Percentiles rank a stretch among this genome's conserved stretches.
phyloP scores from a whole-genome alignment of 2,329 filamentous ascomycete species.

The Knoxdaviesia proteae region DNA sequence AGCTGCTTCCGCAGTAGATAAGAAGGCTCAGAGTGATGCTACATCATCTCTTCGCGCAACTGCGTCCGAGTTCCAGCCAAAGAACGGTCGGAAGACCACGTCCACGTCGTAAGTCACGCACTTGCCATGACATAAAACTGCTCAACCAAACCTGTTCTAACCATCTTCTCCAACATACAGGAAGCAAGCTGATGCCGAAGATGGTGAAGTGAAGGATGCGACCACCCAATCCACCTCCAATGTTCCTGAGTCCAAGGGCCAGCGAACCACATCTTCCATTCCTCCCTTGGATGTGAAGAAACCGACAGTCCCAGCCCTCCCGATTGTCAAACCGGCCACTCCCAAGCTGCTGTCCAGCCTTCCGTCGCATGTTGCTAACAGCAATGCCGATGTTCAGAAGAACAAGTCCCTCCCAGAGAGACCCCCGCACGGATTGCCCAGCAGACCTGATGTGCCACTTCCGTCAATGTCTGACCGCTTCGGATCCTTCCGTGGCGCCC shows the following conservation, averaged over 20 bases:
- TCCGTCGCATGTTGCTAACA: neutral
- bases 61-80: constrained; percentile 45
- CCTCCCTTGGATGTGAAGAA: constrained; percentile 3
- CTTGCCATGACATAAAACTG: constrained; percentile 5
- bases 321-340: constrained; percentile 5
- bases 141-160: neutral
- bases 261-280: constrained; percentile 11
- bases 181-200: constrained; percentile 32
- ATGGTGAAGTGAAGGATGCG: constrained; percentile 50
- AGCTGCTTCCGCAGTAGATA: neutral
- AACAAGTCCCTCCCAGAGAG: neutral
- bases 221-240: neutral
- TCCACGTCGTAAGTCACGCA: constrained; percentile 6
- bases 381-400: neutral
- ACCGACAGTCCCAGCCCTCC: constrained; percentile 3
- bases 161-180: neutral
- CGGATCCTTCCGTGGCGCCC: constrained; percentile 14
- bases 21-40: constrained; percentile 1
- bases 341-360: constrained; percentile 1
- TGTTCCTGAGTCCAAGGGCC: constrained; percentile 6
- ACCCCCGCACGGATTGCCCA: constrained; percentile 23
- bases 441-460: constrained; percentile 35
- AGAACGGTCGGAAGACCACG: constrained; percentile 11
- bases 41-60: constrained; percentile 30
- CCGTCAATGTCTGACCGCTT: constrained; percentile 25